phyloP scores from a whole-genome alignment of 352 stramenopile genomes.

The Phytopythium aichiense region DNA sequence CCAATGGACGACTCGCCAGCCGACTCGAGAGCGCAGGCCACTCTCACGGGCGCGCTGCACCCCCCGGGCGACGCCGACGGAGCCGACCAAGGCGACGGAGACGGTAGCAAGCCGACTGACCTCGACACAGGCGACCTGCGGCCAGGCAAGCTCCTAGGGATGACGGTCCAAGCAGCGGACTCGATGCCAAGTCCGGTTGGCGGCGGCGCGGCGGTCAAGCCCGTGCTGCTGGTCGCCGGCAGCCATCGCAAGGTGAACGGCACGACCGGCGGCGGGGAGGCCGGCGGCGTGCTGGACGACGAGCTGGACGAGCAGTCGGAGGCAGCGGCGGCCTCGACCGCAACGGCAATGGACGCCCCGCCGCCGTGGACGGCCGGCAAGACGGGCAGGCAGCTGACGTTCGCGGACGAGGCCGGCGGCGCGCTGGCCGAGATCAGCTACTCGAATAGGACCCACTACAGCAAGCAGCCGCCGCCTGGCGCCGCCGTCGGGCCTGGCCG shows the following conservation, averaged over 20 bases:
- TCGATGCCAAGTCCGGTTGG: neutral
- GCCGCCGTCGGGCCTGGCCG: constrained; percentile 21
- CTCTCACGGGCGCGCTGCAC: neutral
- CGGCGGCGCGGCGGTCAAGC: constrained; percentile 1
- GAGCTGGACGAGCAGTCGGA: constrained; percentile 6
- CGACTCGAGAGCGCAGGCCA: neutral
- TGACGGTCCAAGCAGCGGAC: neutral
- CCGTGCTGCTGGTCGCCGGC: constrained; percentile 6
- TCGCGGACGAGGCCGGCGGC: constrained; percentile 63
- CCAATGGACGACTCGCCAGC: constrained; percentile 33
- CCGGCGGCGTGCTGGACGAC: constrained; percentile 5
- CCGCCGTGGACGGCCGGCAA: constrained; percentile 17
- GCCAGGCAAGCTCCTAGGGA: neutral
- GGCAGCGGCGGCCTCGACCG: neutral
- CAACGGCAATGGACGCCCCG: constrained; percentile 8
- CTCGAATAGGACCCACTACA: constrained; percentile 76
- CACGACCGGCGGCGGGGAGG: neutral
- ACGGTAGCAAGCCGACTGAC: constrained; percentile 9
- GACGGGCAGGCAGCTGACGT: constrained; percentile 40
- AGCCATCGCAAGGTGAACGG: constrained; percentile 19
- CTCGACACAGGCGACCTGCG: neutral
- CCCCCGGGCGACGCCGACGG: constrained; percentile 14
- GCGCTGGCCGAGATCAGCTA: constrained; percentile 59
- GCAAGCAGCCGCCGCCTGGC: constrained; percentile 51
- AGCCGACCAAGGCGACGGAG: constrained; percentile 2